Base-by-base conservation (phyloP, 805 yeast species). In the Candida silvicultrix region DNA sequence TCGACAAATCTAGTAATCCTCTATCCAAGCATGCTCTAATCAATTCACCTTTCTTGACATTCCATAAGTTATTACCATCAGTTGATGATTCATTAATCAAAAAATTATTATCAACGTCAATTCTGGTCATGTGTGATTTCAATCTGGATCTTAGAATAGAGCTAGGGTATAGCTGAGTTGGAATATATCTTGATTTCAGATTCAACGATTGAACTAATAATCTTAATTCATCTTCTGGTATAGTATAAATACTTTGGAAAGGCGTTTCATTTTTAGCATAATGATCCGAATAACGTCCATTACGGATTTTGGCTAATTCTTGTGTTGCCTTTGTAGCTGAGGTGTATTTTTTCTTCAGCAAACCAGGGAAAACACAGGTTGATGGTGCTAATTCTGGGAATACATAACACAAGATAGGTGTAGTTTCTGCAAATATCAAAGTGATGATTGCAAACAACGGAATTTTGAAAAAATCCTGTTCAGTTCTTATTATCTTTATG, bases 381-480 rank as follows among this genome's bases (percentile, higher is more conserved):
- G 72, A 73, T 10, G 85, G 83, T 1, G 81, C 72, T 5, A 80
- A 55, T 49, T 74, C 76, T 0, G 86, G 86, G 42, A 78, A 57
- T 4, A 67, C 58, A 45, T 71, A 76, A 55, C 83, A 78, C 5
- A 81, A 50, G 1, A 77, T 19, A 0, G 83, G 82, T 0, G 83
- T 75, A 43, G 65, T 55, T 52, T 81, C 87, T 55, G 75, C 75
- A 57, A 78, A 79, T 2, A 78, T 51, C 23, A 74, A 40, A 41
- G 74, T 65, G 7, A 78, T 50, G 2, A 78, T 38, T 1, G 73
- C 70, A 61, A 81, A 80, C n/a, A 62, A 21, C 2, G 85, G 85
- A 18, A 81, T 52, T 57, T 78, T 80, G 56, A 62, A 52, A 45
- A 74, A 63, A 55, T 79, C 70, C 6, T 55, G 55, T 11, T 70